Base-by-base conservation (phyloP, 495 filamentous ascomycete genomes). In the Penicillium fimorum region DNA sequence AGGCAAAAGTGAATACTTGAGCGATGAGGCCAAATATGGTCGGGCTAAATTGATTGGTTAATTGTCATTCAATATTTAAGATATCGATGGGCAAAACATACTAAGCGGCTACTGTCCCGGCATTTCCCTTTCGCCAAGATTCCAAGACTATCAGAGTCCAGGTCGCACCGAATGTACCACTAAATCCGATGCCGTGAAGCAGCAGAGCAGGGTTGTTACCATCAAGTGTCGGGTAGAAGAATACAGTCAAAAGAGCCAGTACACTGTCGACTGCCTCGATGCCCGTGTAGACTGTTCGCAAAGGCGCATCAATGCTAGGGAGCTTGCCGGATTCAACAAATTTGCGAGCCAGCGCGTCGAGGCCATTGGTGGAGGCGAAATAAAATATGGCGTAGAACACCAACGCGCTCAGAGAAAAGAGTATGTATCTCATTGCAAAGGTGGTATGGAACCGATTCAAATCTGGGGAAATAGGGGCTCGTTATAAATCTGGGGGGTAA, bases 91-190 rank as follows among this genome's bases (percentile, higher is more conserved):
- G 25, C 25, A n/a, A 38, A 45, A 53, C 80, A 58, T 70, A 85
- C 81, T 75, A 84, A 24, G 78, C 76, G 50, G 81, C 74, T 3
- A 79, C 44, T 15, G 71, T 76, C 35, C 81, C 75, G 18, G 73
- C 65, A 60, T 86, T 86, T 1, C 83, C 83, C 29, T 60, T 65
- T 47, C 85, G 70, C 68, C 79, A 76, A 4, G 78, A 72, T 63
- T 88, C 85, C 45, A 87, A 63, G 13, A 77, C 63, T 15, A 87
- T 64, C 47, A 86, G 51, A 17, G 73, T 70, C 82, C 82, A 87
- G 35, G 72, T 76, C 4, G 81, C 78, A 12, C 75, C 76, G 55
- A 84, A 79, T 25, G 85, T 81, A 1, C 77, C 79, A 27, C 79
- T 74, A 32, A 84, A 78, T 42, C 71, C 75, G 40, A 81, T 68